Percentiles rank a stretch among this genome's conserved stretches.
Evolutionary conservation across 306 rosid species (phyloP).

Genomic region (Prosopis cineraria): DNA sequence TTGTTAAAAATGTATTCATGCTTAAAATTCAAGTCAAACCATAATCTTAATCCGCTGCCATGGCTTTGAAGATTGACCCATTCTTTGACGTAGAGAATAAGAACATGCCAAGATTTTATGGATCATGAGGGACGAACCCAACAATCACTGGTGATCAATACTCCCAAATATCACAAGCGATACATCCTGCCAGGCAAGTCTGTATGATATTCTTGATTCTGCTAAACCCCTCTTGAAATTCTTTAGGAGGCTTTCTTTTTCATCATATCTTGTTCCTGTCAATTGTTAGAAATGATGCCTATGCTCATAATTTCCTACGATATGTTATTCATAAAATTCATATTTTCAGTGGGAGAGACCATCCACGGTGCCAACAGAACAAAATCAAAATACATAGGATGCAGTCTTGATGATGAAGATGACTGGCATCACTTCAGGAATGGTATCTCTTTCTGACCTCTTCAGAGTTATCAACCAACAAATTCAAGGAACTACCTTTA

Average conservation of each 20-base stretch:
- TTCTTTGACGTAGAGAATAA: slow-evolving; percentile 59
- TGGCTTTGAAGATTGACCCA: slow-evolving; percentile 17
- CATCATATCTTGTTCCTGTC: background rate
- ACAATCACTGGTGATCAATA: slow-evolving; percentile 75
- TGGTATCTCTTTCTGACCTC: slow-evolving; percentile 51
- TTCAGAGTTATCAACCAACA: slow-evolving; percentile 18
- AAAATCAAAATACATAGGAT: slow-evolving; percentile 69
- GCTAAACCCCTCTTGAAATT: background rate
- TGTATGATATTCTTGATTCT: slow-evolving; percentile 25
- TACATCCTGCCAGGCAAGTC: slow-evolving; percentile 86
- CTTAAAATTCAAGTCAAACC: slow-evolving; percentile 20
- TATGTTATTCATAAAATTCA: slow-evolving; percentile 37
- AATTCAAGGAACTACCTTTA: slow-evolving; percentile 22
- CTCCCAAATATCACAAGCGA: slow-evolving; percentile 89
- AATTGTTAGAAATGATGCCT: slow-evolving; percentile 4
- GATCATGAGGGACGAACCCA: slow-evolving; percentile 84
- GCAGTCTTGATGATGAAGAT: slow-evolving; percentile 85
- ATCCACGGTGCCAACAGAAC: slow-evolving; percentile 60
- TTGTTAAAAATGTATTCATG: background rate
- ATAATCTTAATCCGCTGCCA: slow-evolving; percentile 21
- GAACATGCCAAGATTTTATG: slow-evolving; percentile 78
- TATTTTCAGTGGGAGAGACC: slow-evolving; percentile 81
- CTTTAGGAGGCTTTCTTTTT: background rate
- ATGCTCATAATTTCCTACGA: slow-evolving; percentile 23
- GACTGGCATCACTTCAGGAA: slow-evolving; percentile 85